These are phyloP conservation scores for Orbilia quercus DNA, from an alignment of 2,329 filamentous ascomycete genomes.

Conservation along the genomic window DNA sequence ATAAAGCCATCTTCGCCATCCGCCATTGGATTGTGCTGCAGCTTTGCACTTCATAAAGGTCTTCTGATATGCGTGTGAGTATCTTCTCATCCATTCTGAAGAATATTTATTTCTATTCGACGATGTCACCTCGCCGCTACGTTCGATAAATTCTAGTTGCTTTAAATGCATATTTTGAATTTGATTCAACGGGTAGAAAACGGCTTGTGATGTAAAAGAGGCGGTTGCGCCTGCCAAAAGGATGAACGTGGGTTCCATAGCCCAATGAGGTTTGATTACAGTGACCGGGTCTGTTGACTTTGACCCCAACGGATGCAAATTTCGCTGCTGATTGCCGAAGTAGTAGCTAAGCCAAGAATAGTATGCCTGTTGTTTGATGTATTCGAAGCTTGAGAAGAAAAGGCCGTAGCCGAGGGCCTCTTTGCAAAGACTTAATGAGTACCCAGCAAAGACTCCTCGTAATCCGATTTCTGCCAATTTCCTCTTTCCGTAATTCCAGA, in stretches of 20 bases:
- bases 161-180: slow-evolving; percentile 80
- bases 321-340: slow-evolving; percentile 71
- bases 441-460: slow-evolving; percentile 79
- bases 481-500: slow-evolving; percentile 77
- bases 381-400: slow-evolving; percentile 77
- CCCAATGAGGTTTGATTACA: slow-evolving; percentile 78
- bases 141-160: slow-evolving; percentile 77
- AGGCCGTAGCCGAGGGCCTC: slow-evolving; percentile 59
- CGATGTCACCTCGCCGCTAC: slow-evolving; percentile 66
- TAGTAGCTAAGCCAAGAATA: slow-evolving; percentile 77
- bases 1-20: slow-evolving; percentile 74
- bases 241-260: slow-evolving; percentile 78
- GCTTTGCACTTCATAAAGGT: slow-evolving; percentile 72
- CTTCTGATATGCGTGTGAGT: slow-evolving; percentile 77
- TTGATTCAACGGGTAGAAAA: slow-evolving; percentile 77
- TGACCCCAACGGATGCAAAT: slow-evolving; percentile 47
- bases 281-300: slow-evolving; percentile 39
- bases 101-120: slow-evolving; percentile 60
- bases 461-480: slow-evolving; percentile 78
- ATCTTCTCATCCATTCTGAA: slow-evolving; percentile 66
- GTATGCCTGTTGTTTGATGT: slow-evolving; percentile 78
- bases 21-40: slow-evolving; percentile 71
- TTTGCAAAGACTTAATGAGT: slow-evolving; percentile 72
- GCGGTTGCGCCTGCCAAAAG: slow-evolving; percentile 76
- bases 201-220: slow-evolving; percentile 74